A percentile compares a stretch with the other conserved stretches of the same genome.
These are phyloP conservation scores for Psilocybe cyanescens DNA, from an alignment of 768 basidiomycete genomes.

Conservation along the genomic window DNA sequence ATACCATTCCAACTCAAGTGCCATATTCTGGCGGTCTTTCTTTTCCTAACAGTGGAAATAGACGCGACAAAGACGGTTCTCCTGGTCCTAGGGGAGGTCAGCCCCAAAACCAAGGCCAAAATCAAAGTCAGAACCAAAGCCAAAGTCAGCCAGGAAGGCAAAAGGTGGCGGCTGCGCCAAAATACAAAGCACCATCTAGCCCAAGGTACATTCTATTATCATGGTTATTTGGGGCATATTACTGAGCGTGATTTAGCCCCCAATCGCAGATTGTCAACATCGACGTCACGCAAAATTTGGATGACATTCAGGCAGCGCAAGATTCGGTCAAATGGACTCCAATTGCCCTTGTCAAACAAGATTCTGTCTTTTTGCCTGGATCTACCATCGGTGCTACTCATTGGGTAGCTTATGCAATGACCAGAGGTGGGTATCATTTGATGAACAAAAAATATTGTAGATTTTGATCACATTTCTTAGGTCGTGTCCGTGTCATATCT, in stretches of 20 bases:
- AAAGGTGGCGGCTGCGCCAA: conserved; percentile 37
- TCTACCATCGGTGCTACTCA: conserved; percentile 90
- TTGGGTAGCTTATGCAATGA: conserved; percentile 95
- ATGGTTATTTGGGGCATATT: neutral
- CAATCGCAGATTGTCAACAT: conserved; percentile 73
- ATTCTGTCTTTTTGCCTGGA: conserved; percentile 81
- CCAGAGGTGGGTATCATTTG: conserved; percentile 53
- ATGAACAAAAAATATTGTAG: neutral
- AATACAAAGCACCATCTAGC: conserved; percentile 55
- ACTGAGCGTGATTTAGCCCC: conserved; percentile 39
- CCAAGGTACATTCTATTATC: conserved; percentile 49
- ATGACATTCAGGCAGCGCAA: conserved; percentile 77
- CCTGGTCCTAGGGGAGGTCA: conserved; percentile 57
- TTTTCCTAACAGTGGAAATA: conserved; percentile 25
- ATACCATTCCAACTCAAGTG: conserved; percentile 53
- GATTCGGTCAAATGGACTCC: conserved; percentile 89
- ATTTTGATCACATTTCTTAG: conserved; percentile 30
- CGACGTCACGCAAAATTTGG: conserved; percentile 74
- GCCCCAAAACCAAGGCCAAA: neutral
- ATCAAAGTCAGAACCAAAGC: conserved; percentile 1
- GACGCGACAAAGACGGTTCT: conserved; percentile 74
- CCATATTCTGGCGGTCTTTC: conserved; percentile 20
- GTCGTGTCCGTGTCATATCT: conserved; percentile 87
- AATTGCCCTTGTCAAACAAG: conserved; percentile 87
- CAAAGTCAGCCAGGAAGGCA: conserved; percentile 27